Conservation (phyloP, 345 rosid species). For the Murraya koenigii region DNA sequence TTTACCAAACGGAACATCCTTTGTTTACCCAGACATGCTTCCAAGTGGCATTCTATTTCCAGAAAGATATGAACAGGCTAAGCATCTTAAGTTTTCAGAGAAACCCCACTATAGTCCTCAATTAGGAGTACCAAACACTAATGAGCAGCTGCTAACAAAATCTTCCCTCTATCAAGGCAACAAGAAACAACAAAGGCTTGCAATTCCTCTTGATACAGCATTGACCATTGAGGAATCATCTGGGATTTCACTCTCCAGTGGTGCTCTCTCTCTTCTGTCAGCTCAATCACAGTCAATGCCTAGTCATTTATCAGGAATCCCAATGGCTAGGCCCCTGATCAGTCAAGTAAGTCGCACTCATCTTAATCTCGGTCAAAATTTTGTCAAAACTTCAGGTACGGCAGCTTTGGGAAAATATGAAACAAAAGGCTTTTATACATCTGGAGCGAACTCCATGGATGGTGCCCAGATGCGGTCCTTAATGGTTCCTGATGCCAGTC, state of each 20-base stretch:
- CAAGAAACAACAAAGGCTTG: slow-evolving; percentile 21
- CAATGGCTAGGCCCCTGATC: slow-evolving; percentile 21
- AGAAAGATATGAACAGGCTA: slow-evolving; percentile 20
- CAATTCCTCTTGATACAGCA: slow-evolving; percentile 29
- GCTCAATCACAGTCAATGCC: slow-evolving; percentile 35
- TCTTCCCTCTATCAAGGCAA: slow-evolving; percentile 26
- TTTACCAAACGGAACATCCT: slow-evolving; percentile 24
- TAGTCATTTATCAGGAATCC: slow-evolving; percentile 30
- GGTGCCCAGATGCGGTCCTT: slow-evolving; percentile 10
- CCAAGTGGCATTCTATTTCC: slow-evolving; percentile 20
- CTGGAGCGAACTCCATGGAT: slow-evolving; percentile 18
- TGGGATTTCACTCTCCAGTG: slow-evolving; percentile 33
- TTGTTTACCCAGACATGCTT: slow-evolving; percentile 17
- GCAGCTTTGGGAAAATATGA: background rate
- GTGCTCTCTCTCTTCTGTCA: slow-evolving; percentile 83
- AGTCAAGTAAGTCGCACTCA: slow-evolving; percentile 15
- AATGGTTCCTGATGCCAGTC: slow-evolving; percentile 18
- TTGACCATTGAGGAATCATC: slow-evolving; percentile 34
- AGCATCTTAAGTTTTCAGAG: slow-evolving; percentile 18
- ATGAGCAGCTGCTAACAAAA: slow-evolving; percentile 19
- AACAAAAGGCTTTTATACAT: slow-evolving; percentile 5
- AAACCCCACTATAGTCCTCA: slow-evolving; percentile 4
- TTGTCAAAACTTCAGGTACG: slow-evolving; percentile 15
- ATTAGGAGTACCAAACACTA: background rate
- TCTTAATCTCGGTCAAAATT: slow-evolving; percentile 13